phyloP scores from a whole-genome alignment of 2,329 filamentous ascomycete species.

The Colletotrichum horii region DNA sequence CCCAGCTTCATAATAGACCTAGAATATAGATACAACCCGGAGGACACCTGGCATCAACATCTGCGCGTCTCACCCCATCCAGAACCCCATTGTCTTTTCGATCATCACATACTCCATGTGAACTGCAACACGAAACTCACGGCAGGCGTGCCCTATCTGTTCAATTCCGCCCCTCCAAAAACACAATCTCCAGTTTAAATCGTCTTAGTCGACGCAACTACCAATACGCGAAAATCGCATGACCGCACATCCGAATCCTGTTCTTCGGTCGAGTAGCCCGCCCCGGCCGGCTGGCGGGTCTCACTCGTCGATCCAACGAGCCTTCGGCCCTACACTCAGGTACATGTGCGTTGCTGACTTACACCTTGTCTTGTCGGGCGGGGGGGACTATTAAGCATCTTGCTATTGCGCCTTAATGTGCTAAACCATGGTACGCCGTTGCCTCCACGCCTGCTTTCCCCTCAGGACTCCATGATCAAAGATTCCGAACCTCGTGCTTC shows the following conservation, averaged over 20 bases:
- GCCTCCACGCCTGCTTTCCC: not conserved
- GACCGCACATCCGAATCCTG: not conserved
- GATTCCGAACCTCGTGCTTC: not conserved
- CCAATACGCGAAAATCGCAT: constrained; percentile 10
- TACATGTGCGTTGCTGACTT: not conserved
- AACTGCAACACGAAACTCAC: not conserved
- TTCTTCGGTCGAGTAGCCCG: constrained; percentile 12
- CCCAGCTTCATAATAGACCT: not conserved
- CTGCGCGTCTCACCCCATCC: not conserved
- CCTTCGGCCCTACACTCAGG: constrained; percentile 13
- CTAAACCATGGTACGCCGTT: not conserved
- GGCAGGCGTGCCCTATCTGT: not conserved
- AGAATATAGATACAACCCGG: not conserved
- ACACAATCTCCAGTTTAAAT: not conserved
- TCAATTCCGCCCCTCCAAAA: constrained; percentile 15
- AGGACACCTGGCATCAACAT: not conserved
- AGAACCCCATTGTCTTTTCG: not conserved
- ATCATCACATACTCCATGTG: not conserved
- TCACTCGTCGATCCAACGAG: constrained; percentile 15
- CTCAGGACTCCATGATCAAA: not conserved
- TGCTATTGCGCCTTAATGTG: not conserved
- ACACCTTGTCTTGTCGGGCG: not conserved
- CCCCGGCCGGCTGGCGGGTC: constrained; percentile 13
- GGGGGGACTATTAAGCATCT: not conserved
- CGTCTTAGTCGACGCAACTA: not conserved